Conservation (phyloP, 345 rosid genomes). For the Excoecaria cochinchinensis region DNA sequence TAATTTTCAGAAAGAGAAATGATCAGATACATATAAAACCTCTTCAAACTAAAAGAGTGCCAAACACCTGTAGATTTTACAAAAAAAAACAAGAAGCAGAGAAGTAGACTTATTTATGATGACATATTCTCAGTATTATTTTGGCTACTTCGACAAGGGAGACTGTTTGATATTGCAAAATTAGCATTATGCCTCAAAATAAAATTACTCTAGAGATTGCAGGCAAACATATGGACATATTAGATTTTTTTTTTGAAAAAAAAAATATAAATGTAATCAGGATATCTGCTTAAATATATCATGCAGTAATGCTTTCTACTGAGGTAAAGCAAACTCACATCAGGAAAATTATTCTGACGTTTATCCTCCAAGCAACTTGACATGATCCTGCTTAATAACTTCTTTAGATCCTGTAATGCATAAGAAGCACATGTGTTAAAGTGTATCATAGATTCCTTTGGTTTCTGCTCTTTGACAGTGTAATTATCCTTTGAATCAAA, state of each 20-base stretch:
- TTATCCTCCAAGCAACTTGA: slow-evolving; percentile 45
- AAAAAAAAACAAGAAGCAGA: neutral
- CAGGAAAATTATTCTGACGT: slow-evolving; percentile 32
- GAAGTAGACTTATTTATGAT: neutral
- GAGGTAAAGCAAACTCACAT: slow-evolving; percentile 42
- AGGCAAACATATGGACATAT: neutral
- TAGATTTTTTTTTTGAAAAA: neutral
- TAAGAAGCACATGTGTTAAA: neutral
- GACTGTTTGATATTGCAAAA: neutral
- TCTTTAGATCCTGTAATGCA: slow-evolving; percentile 49
- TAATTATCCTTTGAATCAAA: neutral
- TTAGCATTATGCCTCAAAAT: neutral
- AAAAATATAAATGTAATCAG: too few species aligned
- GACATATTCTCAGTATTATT: neutral
- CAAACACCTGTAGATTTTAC: neutral
- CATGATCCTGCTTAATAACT: slow-evolving; percentile 44
- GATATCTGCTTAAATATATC: neutral
- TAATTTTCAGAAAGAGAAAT: neutral
- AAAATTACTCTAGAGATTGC: neutral
- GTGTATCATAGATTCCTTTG: slow-evolving; percentile 4
- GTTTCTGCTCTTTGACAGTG: neutral
- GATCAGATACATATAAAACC: neutral
- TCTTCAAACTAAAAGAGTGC: neutral
- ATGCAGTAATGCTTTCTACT: neutral
- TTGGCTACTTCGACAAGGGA: neutral